These are phyloP conservation scores for Cucurbita argyrosperma DNA, from an alignment of 306 rosid genomes.

Conservation along the genomic window DNA sequence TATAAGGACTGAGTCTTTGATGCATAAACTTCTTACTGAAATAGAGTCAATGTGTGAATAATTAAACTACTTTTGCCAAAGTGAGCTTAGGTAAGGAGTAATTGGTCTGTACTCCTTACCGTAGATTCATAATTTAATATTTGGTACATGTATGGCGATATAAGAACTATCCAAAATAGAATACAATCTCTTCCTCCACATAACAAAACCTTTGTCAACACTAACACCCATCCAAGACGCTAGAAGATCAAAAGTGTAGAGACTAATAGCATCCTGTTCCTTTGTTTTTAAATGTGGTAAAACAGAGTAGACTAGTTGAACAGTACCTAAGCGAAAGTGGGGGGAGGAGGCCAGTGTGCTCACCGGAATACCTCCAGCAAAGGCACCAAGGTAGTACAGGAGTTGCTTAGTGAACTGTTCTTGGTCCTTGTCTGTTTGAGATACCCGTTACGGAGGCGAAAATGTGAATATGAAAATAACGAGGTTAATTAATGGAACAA, in stretches of 20 bases:
- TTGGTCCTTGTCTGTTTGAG: constrained; percentile 70
- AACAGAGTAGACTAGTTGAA: constrained; percentile 32
- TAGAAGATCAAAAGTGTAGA: neutral
- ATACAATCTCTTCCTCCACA: too few species aligned
- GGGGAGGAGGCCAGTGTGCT: constrained; percentile 61
- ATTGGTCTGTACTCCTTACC: too few species aligned
- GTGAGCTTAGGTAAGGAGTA: too few species aligned
- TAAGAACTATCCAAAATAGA: too few species aligned
- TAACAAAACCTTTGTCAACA: neutral
- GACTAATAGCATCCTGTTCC: neutral
- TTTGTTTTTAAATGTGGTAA: constrained; percentile 3
- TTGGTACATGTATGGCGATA: too few species aligned
- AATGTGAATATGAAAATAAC: neutral
- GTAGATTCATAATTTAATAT: too few species aligned
- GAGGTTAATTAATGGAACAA: neutral
- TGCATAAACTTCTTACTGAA: neutral
- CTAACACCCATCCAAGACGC: neutral
- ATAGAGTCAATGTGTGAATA: neutral
- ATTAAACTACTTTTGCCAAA: neutral
- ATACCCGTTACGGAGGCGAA: neutral
- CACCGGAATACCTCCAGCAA: constrained; percentile 99
- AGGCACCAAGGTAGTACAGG: constrained; percentile 79
- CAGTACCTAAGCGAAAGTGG: constrained; percentile 52
- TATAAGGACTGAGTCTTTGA: neutral
- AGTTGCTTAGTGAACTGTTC: constrained; percentile 81